Evolutionary conservation across 2,329 filamentous ascomycete genomes (phyloP).

Genomic region (Ceratocystis colombiana): DNA sequence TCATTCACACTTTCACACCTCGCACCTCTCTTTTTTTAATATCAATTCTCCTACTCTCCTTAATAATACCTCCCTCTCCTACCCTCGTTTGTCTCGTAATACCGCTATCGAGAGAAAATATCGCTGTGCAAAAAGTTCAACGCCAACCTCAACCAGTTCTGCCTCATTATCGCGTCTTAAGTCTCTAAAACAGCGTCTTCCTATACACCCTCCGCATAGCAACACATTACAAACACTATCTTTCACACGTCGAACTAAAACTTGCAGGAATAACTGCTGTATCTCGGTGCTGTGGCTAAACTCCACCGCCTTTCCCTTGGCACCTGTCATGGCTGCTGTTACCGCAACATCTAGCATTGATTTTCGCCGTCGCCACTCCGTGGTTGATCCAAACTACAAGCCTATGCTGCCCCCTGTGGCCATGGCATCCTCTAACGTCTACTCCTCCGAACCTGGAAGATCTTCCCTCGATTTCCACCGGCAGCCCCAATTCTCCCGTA

Average conservation of each 20-base stretch:
- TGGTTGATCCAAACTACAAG: constrained; percentile 21
- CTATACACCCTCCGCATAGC: background rate
- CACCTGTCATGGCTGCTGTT: constrained; percentile 22
- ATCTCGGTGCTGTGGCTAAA: background rate
- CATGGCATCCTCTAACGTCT: constrained; percentile 24
- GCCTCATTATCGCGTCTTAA: constrained; percentile 7
- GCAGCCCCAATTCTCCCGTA: constrained; percentile 22
- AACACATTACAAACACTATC: background rate
- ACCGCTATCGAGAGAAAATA: background rate
- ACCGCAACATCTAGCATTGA: constrained; percentile 19
- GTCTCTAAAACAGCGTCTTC: background rate
- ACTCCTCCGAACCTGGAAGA: constrained; percentile 20
- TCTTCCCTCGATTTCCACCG: constrained; percentile 21
- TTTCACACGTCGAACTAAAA: background rate
- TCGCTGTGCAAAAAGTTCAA: background rate
- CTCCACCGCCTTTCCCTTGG: constrained; percentile 12
- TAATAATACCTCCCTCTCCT: background rate
- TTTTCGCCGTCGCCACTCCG: constrained; percentile 23
- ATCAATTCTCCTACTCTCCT: constrained; percentile 17
- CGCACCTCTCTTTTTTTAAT: constrained; percentile 19
- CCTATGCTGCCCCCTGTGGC: constrained; percentile 23
- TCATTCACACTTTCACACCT: constrained; percentile 8
- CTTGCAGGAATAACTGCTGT: constrained; percentile 1
- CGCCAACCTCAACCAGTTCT: background rate
- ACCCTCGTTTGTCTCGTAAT: constrained; percentile 21